These are phyloP conservation scores for Trapa incisa DNA, from an alignment of 345 rosid genomes.

Conservation along the genomic window DNA sequence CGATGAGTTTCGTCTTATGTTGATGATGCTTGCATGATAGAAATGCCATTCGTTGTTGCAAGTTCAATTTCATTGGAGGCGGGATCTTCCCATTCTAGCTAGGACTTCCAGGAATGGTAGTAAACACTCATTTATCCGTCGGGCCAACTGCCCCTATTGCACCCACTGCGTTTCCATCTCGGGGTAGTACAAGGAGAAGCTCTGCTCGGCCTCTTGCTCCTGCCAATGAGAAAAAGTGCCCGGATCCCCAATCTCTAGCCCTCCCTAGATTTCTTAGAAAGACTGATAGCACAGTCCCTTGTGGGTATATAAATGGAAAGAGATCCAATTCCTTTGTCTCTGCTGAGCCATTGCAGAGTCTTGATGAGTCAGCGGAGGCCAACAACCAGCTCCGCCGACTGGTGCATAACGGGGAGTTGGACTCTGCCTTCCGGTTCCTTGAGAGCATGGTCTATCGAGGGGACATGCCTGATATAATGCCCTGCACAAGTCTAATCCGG, in stretches of 20 bases:
- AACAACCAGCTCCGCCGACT: constrained; percentile 45
- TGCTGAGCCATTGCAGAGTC: constrained; percentile 17
- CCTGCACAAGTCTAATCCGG: constrained; percentile 67
- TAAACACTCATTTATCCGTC: background rate
- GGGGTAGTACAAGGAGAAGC: background rate
- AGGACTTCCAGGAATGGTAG: background rate
- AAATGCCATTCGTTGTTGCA: too few relatives aligned
- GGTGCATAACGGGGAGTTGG: constrained; percentile 51
- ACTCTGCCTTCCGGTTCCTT: constrained; percentile 54
- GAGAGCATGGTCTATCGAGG: constrained; percentile 74
- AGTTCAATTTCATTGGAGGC: background rate
- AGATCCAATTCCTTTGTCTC: constrained; percentile 18
- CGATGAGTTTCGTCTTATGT: too few relatives aligned
- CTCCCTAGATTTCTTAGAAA: background rate
- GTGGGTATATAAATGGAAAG: constrained; percentile 34
- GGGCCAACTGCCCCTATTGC: background rate
- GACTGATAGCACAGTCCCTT: constrained; percentile 7
- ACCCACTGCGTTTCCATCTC: background rate
- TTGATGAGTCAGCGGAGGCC: constrained; percentile 52
- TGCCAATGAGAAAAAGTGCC: background rate
- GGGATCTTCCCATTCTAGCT: background rate
- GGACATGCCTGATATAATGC: constrained; percentile 52
- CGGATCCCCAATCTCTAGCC: background rate
- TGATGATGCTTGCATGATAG: too few relatives aligned
- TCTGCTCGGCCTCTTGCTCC: background rate